Evolutionary conservation across 2,329 filamentous ascomycete species (phyloP).

Genomic region (Venturia aucupariae): DNA sequence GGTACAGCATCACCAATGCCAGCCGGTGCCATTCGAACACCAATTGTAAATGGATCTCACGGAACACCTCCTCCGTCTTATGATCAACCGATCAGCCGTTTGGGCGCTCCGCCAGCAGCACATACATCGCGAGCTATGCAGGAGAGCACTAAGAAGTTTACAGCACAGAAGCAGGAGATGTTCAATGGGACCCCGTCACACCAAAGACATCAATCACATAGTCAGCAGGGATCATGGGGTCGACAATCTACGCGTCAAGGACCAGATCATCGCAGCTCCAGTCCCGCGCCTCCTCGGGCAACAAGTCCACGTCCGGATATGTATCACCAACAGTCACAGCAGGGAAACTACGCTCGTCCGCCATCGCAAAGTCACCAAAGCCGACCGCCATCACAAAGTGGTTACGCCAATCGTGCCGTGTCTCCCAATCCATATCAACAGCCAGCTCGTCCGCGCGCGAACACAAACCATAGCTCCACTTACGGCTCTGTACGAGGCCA

Average conservation of each 20-base stretch:
- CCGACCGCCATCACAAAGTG: conserved; percentile 3
- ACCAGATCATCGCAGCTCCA: conserved; percentile 30
- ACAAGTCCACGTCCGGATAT: conserved; percentile 49
- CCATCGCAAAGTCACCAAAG: neutral
- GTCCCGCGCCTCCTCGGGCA: conserved; percentile 57
- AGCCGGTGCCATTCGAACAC: conserved; percentile 34
- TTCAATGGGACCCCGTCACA: conserved; percentile 41
- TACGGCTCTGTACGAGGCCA: conserved; percentile 28
- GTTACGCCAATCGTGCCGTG: conserved; percentile 16
- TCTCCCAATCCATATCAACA: conserved; percentile 56
- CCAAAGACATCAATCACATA: conserved; percentile 30
- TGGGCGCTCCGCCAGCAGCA: conserved; percentile 84
- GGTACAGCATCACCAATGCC: conserved; percentile 29
- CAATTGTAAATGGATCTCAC: conserved; percentile 39
- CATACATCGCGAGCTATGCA: conserved; percentile 94
- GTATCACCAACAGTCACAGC: conserved; percentile 38
- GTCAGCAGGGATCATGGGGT: conserved; percentile 23
- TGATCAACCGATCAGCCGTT: conserved; percentile 61
- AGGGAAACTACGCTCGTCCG: conserved; percentile 11
- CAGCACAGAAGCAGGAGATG: conserved; percentile 64
- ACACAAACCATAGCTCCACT: conserved; percentile 19
- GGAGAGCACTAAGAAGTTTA: conserved; percentile 54
- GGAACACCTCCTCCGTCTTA: conserved; percentile 84
- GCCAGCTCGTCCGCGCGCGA: conserved; percentile 24
- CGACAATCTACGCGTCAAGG: conserved; percentile 30